Evolutionary conservation across 805 yeast genomes (phyloP).

Genomic region (Kuraishia hungarica): DNA sequence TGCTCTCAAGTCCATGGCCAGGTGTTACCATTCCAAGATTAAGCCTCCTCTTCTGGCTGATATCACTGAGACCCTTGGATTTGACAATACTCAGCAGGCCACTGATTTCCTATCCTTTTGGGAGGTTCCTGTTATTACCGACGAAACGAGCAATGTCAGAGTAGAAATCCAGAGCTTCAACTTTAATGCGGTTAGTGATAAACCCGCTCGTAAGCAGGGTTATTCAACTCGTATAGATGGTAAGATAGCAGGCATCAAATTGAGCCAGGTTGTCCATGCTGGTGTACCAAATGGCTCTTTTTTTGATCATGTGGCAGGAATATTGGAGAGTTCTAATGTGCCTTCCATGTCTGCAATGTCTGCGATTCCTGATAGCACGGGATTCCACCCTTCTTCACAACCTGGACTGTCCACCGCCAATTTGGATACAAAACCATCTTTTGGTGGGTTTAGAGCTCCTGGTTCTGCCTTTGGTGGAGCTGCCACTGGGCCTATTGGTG

Average conservation of each 20-base stretch:
- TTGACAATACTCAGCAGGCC: neutral
- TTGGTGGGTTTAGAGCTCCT: too few species aligned
- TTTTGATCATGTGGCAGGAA: too few species aligned
- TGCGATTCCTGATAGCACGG: too few species aligned
- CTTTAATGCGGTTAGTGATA: slow-evolving; percentile 3
- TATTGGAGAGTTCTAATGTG: too few species aligned
- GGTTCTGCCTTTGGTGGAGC: too few species aligned
- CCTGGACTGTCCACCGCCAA: too few species aligned
- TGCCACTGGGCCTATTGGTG: too few species aligned
- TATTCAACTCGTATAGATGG: slow-evolving; percentile 33
- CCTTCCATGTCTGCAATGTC: neutral
- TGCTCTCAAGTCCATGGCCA: slow-evolving; percentile 59
- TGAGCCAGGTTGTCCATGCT: slow-evolving; percentile 28
- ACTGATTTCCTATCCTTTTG: neutral
- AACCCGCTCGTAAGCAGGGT: slow-evolving; percentile 31
- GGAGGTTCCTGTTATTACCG: neutral
- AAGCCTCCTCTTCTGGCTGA: slow-evolving; percentile 33
- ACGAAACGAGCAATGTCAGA: neutral
- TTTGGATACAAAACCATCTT: too few species aligned
- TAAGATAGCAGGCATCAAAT: slow-evolving; percentile 22
- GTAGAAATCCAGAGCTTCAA: neutral
- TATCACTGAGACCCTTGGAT: neutral
- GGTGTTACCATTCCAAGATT: slow-evolving; percentile 61
- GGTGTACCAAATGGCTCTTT: slow-evolving; percentile 16
- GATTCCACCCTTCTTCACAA: too few species aligned